Evolutionary conservation across 257 asterid genomes (phyloP), one percentile per base, ranked within the genome.

Genomic region (Asclepias syriaca): DNA sequence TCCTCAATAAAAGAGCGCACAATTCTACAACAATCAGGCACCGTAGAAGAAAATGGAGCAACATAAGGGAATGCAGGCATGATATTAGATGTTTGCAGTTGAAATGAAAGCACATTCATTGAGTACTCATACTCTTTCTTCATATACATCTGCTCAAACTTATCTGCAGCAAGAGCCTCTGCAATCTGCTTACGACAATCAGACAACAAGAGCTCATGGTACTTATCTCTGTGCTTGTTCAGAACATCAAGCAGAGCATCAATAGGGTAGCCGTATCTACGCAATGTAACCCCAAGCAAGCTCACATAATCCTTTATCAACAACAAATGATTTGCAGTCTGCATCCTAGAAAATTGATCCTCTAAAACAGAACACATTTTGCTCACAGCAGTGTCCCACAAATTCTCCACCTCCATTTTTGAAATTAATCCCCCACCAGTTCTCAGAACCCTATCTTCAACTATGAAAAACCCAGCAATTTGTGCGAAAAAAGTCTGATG

Each of bases 291-390:
- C 60, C 99, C 97, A 65, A 94, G 96, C 86, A 94, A 84, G 77
- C 97, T 94, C 71, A 94, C 98, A 53, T 94, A 94, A 83, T 94
- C 99, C 84, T 94, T 94, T 34, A 94, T 92, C 87, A 94, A 83
- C 81, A 94, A 81, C 90, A 94, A 83, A 84, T 94, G 99, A 82
- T 89, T 94, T 0, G 99, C 99, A 12, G 99, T 94, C 70, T 94
- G 96, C 99, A 94, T 94, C 80, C 97, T 88, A 34, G 99, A 94
- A 76, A 94, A 94, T 39, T 94, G 99, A 83, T 94, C 99, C 85
- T 94, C 98, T 75, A 94, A 78, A 74, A 91, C 99, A 63, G 97
- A 91, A 73, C 97, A 89, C 97, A 94, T 92, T 83, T 94, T 94
- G 78, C 91, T 80, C 54, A 91, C 96, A 66, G 99, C 99, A 72